A percentile compares a stretch with the other conserved stretches of the same genome.
Evolutionary conservation across 176 grass and related monocot genomes (phyloP).

Genomic region (Thalia dealbata): DNA sequence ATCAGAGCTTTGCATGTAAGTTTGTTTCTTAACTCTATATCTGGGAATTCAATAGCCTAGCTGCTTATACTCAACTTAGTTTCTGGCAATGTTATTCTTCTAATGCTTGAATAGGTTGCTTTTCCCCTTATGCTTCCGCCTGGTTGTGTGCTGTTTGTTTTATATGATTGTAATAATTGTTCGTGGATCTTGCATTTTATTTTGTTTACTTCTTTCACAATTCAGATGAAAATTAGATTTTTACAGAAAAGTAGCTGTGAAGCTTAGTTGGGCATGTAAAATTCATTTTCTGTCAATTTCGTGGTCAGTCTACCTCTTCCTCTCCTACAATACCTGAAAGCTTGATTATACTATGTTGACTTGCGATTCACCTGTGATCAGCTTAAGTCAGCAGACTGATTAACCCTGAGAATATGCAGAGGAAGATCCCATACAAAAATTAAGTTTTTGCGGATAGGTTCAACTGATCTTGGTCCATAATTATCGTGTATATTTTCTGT

Average conservation of each 20-base stretch:
- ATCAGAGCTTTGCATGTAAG: conserved; percentile 80
- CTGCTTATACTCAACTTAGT: not conserved
- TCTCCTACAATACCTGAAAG: not conserved
- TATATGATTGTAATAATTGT: no score
- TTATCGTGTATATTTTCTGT: not conserved
- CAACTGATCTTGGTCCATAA: not conserved
- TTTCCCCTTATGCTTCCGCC: no score
- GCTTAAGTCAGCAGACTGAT: not conserved
- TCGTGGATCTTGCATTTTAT: no score
- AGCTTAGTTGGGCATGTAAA: no score
- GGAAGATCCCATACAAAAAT: not conserved
- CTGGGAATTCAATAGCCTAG: not conserved
- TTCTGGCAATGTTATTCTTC: not conserved
- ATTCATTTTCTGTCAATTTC: no score
- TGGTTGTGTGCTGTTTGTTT: not conserved
- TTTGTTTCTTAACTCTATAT: not conserved
- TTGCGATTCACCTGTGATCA: not conserved
- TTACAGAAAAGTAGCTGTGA: no score
- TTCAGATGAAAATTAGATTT: no score
- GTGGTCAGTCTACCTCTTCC: not conserved
- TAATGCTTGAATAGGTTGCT: no score
- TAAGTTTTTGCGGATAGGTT: not conserved
- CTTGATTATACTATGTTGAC: not conserved
- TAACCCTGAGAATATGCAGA: not conserved
- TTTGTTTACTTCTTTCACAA: no score